A percentile compares a stretch with the other conserved stretches of the same genome.
Evolutionary conservation across 495 filamentous ascomycete genomes (phyloP).

Genomic region (Aspergillus baeticus): DNA sequence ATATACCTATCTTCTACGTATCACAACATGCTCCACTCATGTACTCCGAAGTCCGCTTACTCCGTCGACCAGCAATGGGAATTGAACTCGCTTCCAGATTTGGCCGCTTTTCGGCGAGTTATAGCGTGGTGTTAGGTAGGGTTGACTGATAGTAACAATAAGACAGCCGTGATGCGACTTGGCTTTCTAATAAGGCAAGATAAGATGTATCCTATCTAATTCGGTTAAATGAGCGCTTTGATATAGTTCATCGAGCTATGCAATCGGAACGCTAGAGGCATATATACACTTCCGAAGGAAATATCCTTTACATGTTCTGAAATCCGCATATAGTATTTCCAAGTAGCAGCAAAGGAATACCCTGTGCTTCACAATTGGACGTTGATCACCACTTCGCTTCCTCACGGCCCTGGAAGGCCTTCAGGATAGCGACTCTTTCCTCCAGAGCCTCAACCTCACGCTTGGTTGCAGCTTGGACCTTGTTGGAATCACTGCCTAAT

Average conservation of each 20-base stretch:
- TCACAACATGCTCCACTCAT: no score
- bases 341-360: background rate
- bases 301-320: background rate
- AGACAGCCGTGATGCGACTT: no score
- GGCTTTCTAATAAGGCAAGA: no score
- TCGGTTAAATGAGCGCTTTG: constrained; percentile 1
- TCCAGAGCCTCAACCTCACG: constrained; percentile 74
- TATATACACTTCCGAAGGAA: constrained; percentile 12
- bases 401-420: constrained; percentile 65
- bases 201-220: no score
- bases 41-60: no score
- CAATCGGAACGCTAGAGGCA: constrained; percentile 5
- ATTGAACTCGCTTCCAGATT: no score
- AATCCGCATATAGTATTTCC: constrained; percentile 2
- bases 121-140: no score
- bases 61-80: no score
- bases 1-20: no score
- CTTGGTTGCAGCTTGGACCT: constrained; percentile 59
- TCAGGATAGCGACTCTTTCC: constrained; percentile 70
- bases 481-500: constrained; percentile 61
- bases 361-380: no score
- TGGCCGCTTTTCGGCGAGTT: no score
- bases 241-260: constrained; percentile 5
- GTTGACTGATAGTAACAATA: no score
- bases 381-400: constrained; percentile 66